Evolutionary conservation across 495 filamentous ascomycete genomes (phyloP), one percentile per base, ranked within the genome.

Genomic region (Annulohypoxylon maeteangense): DNA sequence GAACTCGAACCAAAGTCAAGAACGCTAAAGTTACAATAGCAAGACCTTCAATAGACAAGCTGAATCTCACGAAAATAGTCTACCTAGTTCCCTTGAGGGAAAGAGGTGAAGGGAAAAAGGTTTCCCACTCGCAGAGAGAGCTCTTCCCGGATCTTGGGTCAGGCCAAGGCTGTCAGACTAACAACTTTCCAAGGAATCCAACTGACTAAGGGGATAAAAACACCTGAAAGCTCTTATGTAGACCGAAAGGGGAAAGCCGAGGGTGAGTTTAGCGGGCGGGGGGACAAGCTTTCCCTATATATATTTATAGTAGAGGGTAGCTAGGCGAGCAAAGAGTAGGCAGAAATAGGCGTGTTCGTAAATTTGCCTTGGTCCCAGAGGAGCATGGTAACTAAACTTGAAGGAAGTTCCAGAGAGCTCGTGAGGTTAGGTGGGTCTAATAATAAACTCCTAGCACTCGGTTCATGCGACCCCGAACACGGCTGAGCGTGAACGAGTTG

Each of bases 181-280:
- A 23, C 27, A 31, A 16, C 38, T 34, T 50, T 18, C 16, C 0
- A 10, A 31, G 22, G 58, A 51, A 38, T 57, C 40, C n/a, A 44
- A 47, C 29, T 44, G 34, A 25, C 60, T 3, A 51, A 32, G 25
- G 18, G n/a, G 32, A 50, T 18, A 55, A 16, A n/a, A 53, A 60
- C 16, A 16, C 11, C 23, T 62, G 22, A 44, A 56, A 36, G 10
- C 29, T 31, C 54, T 34, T 47, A 16, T 14, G 31, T 16, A 62
- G 32, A 40, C 65, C 55, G 5, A 59, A 68, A 68, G 10, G 58
- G 65, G 65, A 69, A 69, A 73, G 65, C 65, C 70, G 65, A 69
- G 23, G 38, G 44, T 45, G 27, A 51, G 38, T 32, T 65, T 61
- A 69, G 32, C 36, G 57, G 65, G 70, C 65, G 70, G 65, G 65